These are phyloP conservation scores for Eragrostis nindensis DNA, from an alignment of 176 grass and related monocot species.

Conservation along the genomic window DNA sequence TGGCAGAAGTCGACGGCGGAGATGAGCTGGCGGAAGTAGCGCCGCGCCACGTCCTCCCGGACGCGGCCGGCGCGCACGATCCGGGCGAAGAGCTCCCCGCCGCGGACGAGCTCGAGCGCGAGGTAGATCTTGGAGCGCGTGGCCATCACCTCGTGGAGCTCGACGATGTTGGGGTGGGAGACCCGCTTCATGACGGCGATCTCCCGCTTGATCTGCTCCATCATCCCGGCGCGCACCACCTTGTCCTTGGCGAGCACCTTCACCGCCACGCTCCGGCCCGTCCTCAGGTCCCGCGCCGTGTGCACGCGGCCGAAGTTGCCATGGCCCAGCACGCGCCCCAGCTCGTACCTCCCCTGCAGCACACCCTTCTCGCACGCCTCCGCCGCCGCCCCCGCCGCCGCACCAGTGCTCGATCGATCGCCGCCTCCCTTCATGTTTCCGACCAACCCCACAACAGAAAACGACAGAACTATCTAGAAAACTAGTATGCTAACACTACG, in stretches of 20 bases:
- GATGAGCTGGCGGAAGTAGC: constrained; percentile 87
- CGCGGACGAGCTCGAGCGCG: constrained; percentile 92
- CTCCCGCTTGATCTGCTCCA: constrained; percentile 92
- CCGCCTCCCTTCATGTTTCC: neutral
- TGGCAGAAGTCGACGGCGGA: constrained; percentile 97
- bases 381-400: constrained; percentile 11
- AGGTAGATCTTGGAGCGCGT: constrained; percentile 96
- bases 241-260: constrained; percentile 82
- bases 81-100: constrained; percentile 81
- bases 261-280: constrained; percentile 68
- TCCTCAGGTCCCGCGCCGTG: constrained; percentile 65
- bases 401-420: constrained; percentile 6
- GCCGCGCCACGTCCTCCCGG: constrained; percentile 71
- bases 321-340: constrained; percentile 75
- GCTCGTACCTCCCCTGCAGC: constrained; percentile 77
- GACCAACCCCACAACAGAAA: neutral
- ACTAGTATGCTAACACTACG: neutral
- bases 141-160: constrained; percentile 96
- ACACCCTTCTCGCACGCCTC: constrained; percentile 40
- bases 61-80: constrained; percentile 67
- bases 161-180: constrained; percentile 84
- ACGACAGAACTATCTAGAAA: neutral
- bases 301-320: constrained; percentile 94
- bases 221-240: constrained; percentile 68
- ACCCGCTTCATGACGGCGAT: constrained; percentile 86